Percentiles rank a stretch among this genome's conserved stretches.
Conservation (phyloP, 805 yeast species). For the Myxozyma geophila region DNA sequence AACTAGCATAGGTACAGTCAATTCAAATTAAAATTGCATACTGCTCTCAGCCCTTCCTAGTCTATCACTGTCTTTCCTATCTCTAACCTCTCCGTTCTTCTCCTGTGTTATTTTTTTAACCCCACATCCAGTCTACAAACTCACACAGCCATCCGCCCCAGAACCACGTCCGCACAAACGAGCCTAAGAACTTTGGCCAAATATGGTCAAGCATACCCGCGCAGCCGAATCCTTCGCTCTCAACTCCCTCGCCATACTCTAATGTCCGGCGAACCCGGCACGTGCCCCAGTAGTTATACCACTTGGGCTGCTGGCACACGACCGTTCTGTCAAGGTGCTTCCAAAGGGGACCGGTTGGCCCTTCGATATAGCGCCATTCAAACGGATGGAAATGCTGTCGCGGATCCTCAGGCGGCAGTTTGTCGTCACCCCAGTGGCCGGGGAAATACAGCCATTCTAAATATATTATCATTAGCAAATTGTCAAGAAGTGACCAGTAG, state of each 20-base stretch:
- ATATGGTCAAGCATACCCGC: constrained; percentile 64
- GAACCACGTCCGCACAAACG: constrained; percentile 45
- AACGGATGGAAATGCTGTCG: constrained; percentile 87
- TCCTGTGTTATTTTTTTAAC: constrained; percentile 7
- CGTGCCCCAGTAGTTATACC: constrained; percentile 90
- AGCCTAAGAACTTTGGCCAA: constrained; percentile 57
- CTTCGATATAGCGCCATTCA: constrained; percentile 89
- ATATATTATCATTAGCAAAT: constrained; percentile 47
- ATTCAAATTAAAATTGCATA: no score
- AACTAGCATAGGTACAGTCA: no score
- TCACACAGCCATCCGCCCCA: constrained; percentile 45
- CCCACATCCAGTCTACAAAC: constrained; percentile 42
- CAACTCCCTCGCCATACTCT: constrained; percentile 85
- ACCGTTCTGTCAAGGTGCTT: constrained; percentile 72
- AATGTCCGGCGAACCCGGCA: constrained; percentile 78
- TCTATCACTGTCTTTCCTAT: no score
- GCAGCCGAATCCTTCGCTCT: constrained; percentile 83
- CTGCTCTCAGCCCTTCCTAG: no score
- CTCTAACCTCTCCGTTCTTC: not conserved
- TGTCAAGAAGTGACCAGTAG: constrained; percentile 30
- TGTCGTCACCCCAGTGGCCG: constrained; percentile 92
- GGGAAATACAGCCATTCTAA: constrained; percentile 72
- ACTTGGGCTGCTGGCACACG: constrained; percentile 82
- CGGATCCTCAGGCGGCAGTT: constrained; percentile 66
- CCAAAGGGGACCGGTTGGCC: constrained; percentile 87